Base-by-base conservation (phyloP, 768 basidiomycete species). In the Botryobasidium botryosum region DNA sequence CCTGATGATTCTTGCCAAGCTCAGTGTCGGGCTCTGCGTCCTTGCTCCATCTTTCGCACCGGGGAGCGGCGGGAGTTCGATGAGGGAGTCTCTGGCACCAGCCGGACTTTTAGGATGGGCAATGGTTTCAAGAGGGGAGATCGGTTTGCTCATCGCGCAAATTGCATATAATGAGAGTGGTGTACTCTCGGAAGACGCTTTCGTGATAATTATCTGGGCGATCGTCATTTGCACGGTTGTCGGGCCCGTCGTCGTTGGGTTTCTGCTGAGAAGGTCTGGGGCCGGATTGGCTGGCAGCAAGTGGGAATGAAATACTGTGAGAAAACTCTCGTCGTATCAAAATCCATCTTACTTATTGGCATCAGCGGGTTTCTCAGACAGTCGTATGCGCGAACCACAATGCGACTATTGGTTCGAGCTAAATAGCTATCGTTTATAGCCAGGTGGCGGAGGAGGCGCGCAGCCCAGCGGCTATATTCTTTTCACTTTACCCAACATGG, bases 81-180 rank as follows among this genome's bases (percentile, higher is more conserved):
- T 10, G 10, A 33, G 32, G 10, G 10, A 33, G 10, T 33, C n/a
- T n/a, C 32, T n/a, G n/a, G 17, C n/a, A 20, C 5, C 39, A 12
- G 38, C 36, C 12, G 37, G 10, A 13, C 13, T 76, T 31, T 59
- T 77, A 17, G 71, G 71, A 0, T 55, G 72, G 3, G 75, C 74
- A 0, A 72, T 79, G 69, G 68, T 78, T 28, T 70, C 77, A 0
- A 67, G 78, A 2, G 79, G 79, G 1, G 77, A 79, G 57, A 77
- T 79, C 23, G 76, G 74, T 10, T 63, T 79, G 38, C 70, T 77
- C 26, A 68, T 78, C 25, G 70, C 73, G 6, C 59, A 62, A 40
- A 55, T 64, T 35, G 62, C 61, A 21, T 51, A 55, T 40, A 47
- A 51, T 37, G 3, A 49, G 36, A n/a, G n/a, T n/a, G 23, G 51